A percentile compares a stretch with the other conserved stretches of the same genome.
Evolutionary conservation across 305 asterid species (phyloP).

Genomic region (Ilex paraguariensis): DNA sequence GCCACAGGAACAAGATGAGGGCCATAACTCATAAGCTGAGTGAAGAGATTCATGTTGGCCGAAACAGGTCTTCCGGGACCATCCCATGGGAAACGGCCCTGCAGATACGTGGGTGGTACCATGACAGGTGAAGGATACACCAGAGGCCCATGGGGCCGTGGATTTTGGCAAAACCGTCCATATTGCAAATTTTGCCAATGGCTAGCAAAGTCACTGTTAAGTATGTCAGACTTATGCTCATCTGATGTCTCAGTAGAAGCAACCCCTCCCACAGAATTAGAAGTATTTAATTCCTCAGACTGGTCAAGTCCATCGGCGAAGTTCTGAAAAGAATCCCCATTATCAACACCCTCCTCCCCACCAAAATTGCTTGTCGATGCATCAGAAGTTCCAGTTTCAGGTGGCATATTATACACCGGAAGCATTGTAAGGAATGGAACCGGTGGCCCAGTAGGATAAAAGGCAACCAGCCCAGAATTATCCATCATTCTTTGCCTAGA

Average conservation of each 20-base stretch:
- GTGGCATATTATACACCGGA: conserved; percentile 66
- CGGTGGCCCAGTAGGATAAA: conserved; percentile 97
- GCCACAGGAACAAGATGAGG: conserved; percentile 64
- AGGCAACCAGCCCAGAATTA: conserved; percentile 69
- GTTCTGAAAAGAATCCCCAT: conserved; percentile 41
- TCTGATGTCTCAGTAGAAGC: conserved; percentile 42
- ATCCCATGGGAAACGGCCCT: conserved; percentile 75
- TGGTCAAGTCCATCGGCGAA: conserved; percentile 49
- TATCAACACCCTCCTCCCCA: conserved; percentile 45
- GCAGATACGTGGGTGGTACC: conserved; percentile 87
- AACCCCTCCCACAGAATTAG: conserved; percentile 43
- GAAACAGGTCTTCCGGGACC: conserved; percentile 80
- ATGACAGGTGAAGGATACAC: conserved; percentile 68
- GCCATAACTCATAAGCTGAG: conserved; percentile 74
- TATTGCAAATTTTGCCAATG: conserved; percentile 87
- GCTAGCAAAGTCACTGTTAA: conserved; percentile 84
- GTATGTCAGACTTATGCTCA: conserved; percentile 70
- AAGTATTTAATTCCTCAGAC: conserved; percentile 43
- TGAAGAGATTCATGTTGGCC: conserved; percentile 45
- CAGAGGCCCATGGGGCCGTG: conserved; percentile 47
- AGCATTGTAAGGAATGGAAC: conserved; percentile 94
- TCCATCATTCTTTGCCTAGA: conserved; percentile 60
- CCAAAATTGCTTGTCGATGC: conserved; percentile 48
- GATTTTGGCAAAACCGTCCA: conserved; percentile 90
- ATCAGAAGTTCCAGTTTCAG: conserved; percentile 58